Evolutionary conservation across 352 stramenopile species (phyloP).

Genomic region (Phytopythium helicoides): DNA sequence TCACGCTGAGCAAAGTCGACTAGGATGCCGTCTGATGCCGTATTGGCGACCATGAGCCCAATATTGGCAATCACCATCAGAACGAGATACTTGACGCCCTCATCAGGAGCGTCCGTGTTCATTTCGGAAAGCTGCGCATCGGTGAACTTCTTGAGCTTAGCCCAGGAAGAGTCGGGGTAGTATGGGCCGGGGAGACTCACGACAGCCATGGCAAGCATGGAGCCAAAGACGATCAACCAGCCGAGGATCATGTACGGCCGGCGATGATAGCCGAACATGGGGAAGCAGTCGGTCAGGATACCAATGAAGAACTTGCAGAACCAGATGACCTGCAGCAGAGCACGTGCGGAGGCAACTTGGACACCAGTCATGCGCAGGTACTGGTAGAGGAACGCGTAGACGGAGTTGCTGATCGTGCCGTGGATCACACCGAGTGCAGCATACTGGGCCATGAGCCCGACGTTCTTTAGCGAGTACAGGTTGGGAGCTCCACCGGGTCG

Average conservation of each 20-base stretch:
- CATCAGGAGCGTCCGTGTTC: constrained; percentile 36
- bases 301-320: constrained; percentile 64
- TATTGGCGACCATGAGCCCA: constrained; percentile 42
- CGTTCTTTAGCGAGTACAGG: constrained; percentile 30
- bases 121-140: constrained; percentile 31
- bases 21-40: constrained; percentile 40
- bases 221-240: constrained; percentile 31
- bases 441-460: constrained; percentile 47
- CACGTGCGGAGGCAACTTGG: constrained; percentile 30
- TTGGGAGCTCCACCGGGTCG: constrained; percentile 28
- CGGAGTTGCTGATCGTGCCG: constrained; percentile 34
- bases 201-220: constrained; percentile 28
- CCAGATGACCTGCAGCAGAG: constrained; percentile 49
- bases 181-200: constrained; percentile 27
- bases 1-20: constrained; percentile 61
- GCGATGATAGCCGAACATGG: constrained; percentile 40
- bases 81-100: constrained; percentile 45
- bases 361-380: constrained; percentile 39
- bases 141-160: constrained; percentile 30
- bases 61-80: constrained; percentile 58
- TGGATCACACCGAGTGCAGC: constrained; percentile 43
- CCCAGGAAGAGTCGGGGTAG: constrained; percentile 26
- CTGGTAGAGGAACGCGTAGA: constrained; percentile 38
- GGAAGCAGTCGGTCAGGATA: constrained; percentile 36
- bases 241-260: constrained; percentile 33